These are phyloP conservation scores for Pyracantha coccinea DNA, from an alignment of 331 rosid genomes.

Conservation along the genomic window DNA sequence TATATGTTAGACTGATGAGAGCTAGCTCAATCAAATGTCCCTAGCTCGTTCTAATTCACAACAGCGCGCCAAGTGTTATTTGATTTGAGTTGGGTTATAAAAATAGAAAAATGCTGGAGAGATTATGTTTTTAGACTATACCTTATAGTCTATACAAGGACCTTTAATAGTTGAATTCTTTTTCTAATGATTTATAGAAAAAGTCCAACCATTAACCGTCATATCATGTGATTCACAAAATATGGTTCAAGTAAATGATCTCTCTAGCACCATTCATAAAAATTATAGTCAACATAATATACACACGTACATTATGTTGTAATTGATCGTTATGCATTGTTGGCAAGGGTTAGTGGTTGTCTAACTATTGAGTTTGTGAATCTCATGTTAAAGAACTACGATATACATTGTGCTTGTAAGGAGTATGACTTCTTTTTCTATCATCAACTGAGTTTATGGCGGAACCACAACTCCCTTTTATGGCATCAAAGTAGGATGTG, in stretches of 20 bases:
- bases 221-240: too few relatives aligned
- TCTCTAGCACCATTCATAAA: too few relatives aligned
- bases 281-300: too few relatives aligned
- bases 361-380: background rate
- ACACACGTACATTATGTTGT: background rate
- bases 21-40: background rate
- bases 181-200: too few relatives aligned
- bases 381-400: background rate
- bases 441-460: background rate
- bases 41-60: background rate
- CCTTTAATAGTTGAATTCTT: too few relatives aligned
- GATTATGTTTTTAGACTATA: too few relatives aligned
- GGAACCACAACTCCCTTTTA: background rate
- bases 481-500: too few relatives aligned
- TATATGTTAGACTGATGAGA: background rate
- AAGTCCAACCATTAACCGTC: accelerated
- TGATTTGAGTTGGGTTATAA: background rate
- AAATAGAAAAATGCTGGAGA: too few relatives aligned
- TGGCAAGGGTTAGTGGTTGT: background rate
- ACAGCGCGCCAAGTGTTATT: background rate
- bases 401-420: background rate
- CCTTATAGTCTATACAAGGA: too few relatives aligned
- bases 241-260: too few relatives aligned
- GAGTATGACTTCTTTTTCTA: too few relatives aligned
- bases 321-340: background rate